phyloP scores from a whole-genome alignment of 108 stramenopile genomes.

The Skeletonema tropicum region DNA sequence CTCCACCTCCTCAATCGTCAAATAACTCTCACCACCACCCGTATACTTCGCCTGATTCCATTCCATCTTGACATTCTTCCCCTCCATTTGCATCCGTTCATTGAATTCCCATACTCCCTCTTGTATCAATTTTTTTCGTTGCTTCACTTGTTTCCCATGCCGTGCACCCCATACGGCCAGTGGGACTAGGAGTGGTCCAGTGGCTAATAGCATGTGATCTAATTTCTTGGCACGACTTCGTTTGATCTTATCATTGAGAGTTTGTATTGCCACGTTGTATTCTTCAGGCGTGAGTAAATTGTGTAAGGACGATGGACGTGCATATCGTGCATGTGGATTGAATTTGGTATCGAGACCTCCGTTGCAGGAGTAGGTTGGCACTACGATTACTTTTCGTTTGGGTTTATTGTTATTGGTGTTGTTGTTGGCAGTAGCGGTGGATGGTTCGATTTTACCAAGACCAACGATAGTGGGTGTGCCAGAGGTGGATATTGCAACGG shows the following conservation, averaged over 20 bases:
- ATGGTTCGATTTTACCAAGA: constrained; percentile 42
- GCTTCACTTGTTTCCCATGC: constrained; percentile 56
- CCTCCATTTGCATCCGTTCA: constrained; percentile 40
- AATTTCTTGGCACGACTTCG: constrained; percentile 51
- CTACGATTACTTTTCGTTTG: constrained; percentile 25
- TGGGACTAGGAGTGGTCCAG: constrained; percentile 69
- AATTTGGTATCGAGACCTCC: constrained; percentile 52
- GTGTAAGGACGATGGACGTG: constrained; percentile 46
- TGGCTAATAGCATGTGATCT: constrained; percentile 55
- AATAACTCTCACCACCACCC: constrained; percentile 40
- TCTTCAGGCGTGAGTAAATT: constrained; percentile 56
- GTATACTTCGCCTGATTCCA: constrained; percentile 27
- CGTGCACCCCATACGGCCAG: constrained; percentile 76
- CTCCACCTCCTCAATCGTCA: constrained; percentile 44
- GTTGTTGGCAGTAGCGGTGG: neutral
- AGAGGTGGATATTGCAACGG: constrained; percentile 10
- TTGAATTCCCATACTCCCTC: constrained; percentile 70
- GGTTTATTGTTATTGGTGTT: neutral
- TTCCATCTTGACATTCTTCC: constrained; percentile 37
- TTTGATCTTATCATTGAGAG: constrained; percentile 59
- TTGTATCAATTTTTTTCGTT: constrained; percentile 51
- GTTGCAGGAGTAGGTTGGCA: constrained; percentile 52
- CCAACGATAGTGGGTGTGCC: constrained; percentile 34
- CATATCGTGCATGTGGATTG: constrained; percentile 34
- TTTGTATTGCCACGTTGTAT: constrained; percentile 59